A percentile compares a stretch with the other conserved stretches of the same genome.
phyloP scores from a whole-genome alignment of 306 rosid species.

The Ormosia emarginata region DNA sequence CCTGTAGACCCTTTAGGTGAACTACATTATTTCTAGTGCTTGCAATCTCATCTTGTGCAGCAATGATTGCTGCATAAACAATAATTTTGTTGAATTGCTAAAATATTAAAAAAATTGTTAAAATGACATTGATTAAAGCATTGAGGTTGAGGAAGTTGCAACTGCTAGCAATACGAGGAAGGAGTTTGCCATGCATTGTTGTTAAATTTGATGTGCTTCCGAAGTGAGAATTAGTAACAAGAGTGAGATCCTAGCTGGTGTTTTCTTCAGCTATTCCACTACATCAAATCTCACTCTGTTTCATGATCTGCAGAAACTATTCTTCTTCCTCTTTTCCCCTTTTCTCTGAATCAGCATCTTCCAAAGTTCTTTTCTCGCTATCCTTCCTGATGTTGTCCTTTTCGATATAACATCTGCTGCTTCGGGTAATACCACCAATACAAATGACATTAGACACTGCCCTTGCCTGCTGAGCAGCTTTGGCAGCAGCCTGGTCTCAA shows the following conservation, averaged over 20 bases:
- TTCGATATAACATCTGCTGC: background rate
- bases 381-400: background rate
- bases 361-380: background rate
- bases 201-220: background rate
- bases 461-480: background rate
- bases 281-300: no score
- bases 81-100: background rate
- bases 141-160: background rate
- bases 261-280: background rate
- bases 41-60: background rate
- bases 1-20: background rate
- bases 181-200: background rate
- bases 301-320: background rate
- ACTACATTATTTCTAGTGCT: background rate
- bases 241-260: background rate
- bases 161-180: constrained; percentile 10
- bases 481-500: background rate
- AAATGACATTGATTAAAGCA: background rate
- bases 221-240: background rate
- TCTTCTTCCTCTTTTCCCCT: background rate
- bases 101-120: background rate
- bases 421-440: background rate
- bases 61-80: background rate
- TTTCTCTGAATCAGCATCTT: background rate
- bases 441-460: background rate